Conservation (phyloP, 306 rosid species). For the Cicer judaicum region DNA sequence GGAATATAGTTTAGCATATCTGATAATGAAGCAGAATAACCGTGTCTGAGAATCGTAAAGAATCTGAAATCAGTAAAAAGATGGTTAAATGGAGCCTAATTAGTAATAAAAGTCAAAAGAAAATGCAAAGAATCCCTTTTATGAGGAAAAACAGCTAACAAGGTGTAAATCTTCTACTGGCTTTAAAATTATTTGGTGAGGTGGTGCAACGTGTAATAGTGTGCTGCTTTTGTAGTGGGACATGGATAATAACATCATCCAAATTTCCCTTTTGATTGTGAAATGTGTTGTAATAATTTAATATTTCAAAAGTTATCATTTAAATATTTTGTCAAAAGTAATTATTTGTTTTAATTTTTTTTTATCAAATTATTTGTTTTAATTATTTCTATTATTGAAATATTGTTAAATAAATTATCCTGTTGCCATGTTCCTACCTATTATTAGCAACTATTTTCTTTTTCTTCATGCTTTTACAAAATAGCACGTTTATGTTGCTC, state of each 20-base stretch:
- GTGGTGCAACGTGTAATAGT: constrained; percentile 36
- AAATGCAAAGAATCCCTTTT: constrained; percentile 27
- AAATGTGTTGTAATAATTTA: neutral
- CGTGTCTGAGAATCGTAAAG: constrained; percentile 33
- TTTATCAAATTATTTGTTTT: no score
- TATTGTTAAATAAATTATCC: no score
- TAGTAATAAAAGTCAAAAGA: constrained; percentile 37
- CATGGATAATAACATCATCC: constrained; percentile 25
- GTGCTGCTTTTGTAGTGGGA: neutral
- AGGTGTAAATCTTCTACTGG: constrained; percentile 20
- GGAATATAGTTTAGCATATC: constrained; percentile 33
- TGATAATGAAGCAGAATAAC: constrained; percentile 9
- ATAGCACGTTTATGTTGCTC: no score
- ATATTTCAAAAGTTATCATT: no score
- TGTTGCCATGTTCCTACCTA: no score
- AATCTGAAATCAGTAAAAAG: constrained; percentile 41
- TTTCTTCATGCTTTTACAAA: no score
- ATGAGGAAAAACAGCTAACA: constrained; percentile 35
- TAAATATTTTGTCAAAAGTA: no score
- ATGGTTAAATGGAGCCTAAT: constrained; percentile 31
- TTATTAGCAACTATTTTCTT: no score
- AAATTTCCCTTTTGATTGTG: neutral
- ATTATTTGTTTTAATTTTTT: no score
- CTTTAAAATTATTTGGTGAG: neutral
- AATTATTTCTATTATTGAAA: no score